Evolutionary conservation across 1,284 basidiomycete species (phyloP), one percentile per base, ranked within the genome.

Genomic region (Anthracocystis walkeri): DNA sequence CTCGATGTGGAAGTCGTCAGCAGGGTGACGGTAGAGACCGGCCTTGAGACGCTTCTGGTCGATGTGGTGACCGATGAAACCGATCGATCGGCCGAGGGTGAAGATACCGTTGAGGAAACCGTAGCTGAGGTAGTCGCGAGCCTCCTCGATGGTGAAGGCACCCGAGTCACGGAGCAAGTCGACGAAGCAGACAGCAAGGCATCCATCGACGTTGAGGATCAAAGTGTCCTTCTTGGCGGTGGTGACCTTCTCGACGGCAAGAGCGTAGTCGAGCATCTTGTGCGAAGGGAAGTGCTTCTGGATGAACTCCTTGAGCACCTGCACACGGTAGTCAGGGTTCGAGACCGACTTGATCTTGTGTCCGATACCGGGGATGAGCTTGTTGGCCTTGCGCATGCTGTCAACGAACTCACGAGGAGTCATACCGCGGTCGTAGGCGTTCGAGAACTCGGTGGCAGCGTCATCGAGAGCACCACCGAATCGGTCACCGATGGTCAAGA

Each of bases 381-480:
- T 95, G 90, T 98, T 98, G 50, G 90, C 91, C 88, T 95, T 95
- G 85, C 96, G 90, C 87, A 93, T 93, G 82, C 91, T 90, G 88
- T 99, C 96, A 81, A 99, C 96, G 83, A 98, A 98, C 87, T 99
- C 96, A 84, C 96, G 91, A 25, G 96, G 95, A 11, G 94, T 97
- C 82, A 95, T 89, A 64, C 95, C 96, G 38, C 91, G 92, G 86
- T 95, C 93, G 62, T 92, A 90, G 59, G 95, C 96, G 42, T 35
- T 41, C 27, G 82, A 79, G 90, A 99, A 98, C 92, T 97, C 97
- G 72, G 90, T 85, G 38, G 96, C 96, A 69, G 96, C 96, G 88
- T 97, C 95, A 85, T 98, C 96, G 75, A 99, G 91, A n/a, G 96
- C 96, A 88, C 96, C 96, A 88, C 96, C 96, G 87, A 99, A 99